Base-by-base conservation (phyloP, 1,284 basidiomycete species). In the Stereum hirsutum region DNA sequence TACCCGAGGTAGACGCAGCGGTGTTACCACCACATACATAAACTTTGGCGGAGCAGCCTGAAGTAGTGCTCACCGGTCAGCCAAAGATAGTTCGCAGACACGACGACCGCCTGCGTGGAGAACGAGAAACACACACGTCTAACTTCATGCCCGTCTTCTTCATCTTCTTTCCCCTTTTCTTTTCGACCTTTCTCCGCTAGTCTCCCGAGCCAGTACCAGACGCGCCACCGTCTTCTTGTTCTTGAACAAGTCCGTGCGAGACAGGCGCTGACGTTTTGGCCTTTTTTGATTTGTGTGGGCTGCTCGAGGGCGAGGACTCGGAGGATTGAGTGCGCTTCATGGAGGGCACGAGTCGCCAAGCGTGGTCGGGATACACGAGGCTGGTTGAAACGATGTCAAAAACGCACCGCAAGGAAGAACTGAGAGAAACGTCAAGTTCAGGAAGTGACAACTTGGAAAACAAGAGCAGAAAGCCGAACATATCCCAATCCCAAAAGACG, bases 1-100 rank as follows among this genome's bases (percentile, higher is more conserved):
- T n/a, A n/a, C n/a, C n/a, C n/a, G n/a, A n/a, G n/a, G n/a, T n/a
- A n/a, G n/a, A n/a, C n/a, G n/a, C n/a, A n/a, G n/a, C n/a, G n/a
- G n/a, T n/a, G n/a, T n/a, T n/a, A n/a, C n/a, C n/a, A n/a, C 83
- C 26, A 78, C 75, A 51, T 89, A 92, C 72, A 89, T 78, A 59
- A 94, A 92, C 46, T 76, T 65, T 0, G 89, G 87, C 30, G 74
- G 68, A n/a, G 63, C 65, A 4, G 70, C 66, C 75, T 88, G 56
- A 17, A 27, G 37, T 39, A n/a, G n/a, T 44, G 44, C 34, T 42
- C 31, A 49, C 49, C 45, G 37, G 44, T 21, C 5, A 38, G 7
- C 17, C n/a, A 6, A 44, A 17, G 37, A 31, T n/a, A 14, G 17
- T 26, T 43, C 27, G 48, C n/a, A 21, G 28, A n/a, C 41, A 44